Conservation (phyloP, 495 filamentous ascomycete species). For the Xylaria sp. region DNA sequence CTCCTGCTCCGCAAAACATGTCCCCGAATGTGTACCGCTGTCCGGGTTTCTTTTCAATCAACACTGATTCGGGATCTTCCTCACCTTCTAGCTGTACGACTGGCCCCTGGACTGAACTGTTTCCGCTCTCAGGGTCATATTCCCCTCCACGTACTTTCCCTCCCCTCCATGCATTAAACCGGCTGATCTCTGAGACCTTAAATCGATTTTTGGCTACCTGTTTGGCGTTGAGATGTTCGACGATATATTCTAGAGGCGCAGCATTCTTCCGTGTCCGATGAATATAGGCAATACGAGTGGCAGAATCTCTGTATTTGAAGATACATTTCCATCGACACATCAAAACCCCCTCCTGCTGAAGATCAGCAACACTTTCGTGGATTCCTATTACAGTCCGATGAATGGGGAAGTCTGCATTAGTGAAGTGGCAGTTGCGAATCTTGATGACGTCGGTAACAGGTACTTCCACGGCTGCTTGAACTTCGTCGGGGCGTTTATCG, state of each 20-base stretch:
- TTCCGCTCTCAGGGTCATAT: slow-evolving; percentile 24
- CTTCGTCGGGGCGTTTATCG: slow-evolving; percentile 44
- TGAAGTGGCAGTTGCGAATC: slow-evolving; percentile 54
- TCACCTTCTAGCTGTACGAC: slow-evolving; percentile 16
- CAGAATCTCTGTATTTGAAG: slow-evolving; percentile 32
- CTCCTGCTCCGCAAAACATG: slow-evolving; percentile 79
- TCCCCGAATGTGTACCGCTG: slow-evolving; percentile 72
- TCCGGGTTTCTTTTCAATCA: slow-evolving; percentile 33
- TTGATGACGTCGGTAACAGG: slow-evolving; percentile 41
- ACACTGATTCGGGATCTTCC: slow-evolving; percentile 2
- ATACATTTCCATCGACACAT: slow-evolving; percentile 48
- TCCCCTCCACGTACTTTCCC: slow-evolving; percentile 48
- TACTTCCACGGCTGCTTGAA: slow-evolving; percentile 56
- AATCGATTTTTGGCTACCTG: slow-evolving; percentile 38
- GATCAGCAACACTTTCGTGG: slow-evolving; percentile 29
- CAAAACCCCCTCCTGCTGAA: slow-evolving; percentile 42
- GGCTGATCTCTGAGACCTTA: slow-evolving; percentile 23
- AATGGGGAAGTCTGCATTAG: slow-evolving; percentile 57
- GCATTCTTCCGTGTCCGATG: neutral
- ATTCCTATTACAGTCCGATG: slow-evolving; percentile 40
- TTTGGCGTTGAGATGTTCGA: slow-evolving; percentile 35
- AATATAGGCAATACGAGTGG: slow-evolving; percentile 23
- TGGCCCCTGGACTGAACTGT: neutral
- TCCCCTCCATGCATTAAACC: slow-evolving; percentile 49
- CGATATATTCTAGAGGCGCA: slow-evolving; percentile 42